A percentile compares a stretch with the other conserved stretches of the same genome.
phyloP scores from a whole-genome alignment of 2,329 filamentous ascomycete species.

The Curvularia sp. region DNA sequence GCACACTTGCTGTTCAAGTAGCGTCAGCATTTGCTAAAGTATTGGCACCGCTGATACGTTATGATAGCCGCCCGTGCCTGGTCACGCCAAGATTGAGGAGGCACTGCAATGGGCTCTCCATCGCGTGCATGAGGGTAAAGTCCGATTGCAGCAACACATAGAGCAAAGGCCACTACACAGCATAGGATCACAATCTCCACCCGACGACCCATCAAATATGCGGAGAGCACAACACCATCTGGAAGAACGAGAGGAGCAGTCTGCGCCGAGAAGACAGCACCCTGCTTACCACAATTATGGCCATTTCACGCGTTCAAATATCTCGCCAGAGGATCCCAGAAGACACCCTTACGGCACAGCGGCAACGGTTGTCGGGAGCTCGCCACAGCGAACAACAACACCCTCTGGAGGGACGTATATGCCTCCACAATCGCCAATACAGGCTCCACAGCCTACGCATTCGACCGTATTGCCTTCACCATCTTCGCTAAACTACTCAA shows the following conservation, averaged over 20 bases:
- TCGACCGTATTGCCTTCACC: conserved; percentile 41
- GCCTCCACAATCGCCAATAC: conserved; percentile 38
- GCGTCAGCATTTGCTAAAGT: conserved; percentile 4
- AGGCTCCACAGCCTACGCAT: conserved; percentile 32
- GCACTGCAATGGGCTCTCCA: conserved; percentile 37
- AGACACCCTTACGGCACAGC: conserved; percentile 29
- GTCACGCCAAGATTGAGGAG: conserved; percentile 21
- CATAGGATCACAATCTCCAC: conserved; percentile 22
- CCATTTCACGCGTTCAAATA: conserved; percentile 20
- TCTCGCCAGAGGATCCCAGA: conserved; percentile 29
- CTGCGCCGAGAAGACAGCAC: conserved; percentile 27
- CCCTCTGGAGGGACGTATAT: conserved; percentile 57
- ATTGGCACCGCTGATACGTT: conserved; percentile 17
- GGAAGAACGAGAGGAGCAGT: conserved; percentile 34
- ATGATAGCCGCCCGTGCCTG: conserved; percentile 25
- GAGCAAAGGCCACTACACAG: conserved; percentile 21
- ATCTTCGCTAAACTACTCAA: conserved; percentile 39
- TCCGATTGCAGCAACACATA: conserved; percentile 27
- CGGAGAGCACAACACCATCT: conserved; percentile 33
- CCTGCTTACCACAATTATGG: conserved; percentile 24
- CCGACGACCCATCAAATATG: conserved; percentile 29
- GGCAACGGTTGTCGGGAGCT: conserved; percentile 22
- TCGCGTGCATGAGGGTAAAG: conserved; percentile 34
- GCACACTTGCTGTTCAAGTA: conserved; percentile 1
- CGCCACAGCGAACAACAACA: conserved; percentile 41